Evolutionary conservation across 805 yeast genomes (phyloP), one percentile per base, ranked within the genome.

Genomic region (Cyberlindnera maclurae): DNA sequence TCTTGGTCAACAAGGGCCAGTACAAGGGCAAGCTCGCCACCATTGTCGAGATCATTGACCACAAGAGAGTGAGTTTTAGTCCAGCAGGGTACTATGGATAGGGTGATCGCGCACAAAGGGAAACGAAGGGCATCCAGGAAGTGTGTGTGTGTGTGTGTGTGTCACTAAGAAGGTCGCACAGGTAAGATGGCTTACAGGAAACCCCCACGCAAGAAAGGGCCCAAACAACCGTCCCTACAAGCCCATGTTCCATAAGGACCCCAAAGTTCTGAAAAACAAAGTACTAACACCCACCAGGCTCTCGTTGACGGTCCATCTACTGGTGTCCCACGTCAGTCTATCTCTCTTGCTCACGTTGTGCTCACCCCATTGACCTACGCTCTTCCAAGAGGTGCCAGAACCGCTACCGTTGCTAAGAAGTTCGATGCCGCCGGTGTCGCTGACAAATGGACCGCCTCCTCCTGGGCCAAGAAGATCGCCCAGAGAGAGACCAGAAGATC

Each of bases 391-490:
- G 97, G 96, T 70, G 77, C 96, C 52, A 84, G 85, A 73, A 72
- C 95, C 59, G 75, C 79, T 55, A 73, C 79, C 51, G 90, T 94
- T 60, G 63, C 79, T 62, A 90, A 90, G 85, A 85, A 85, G 71
- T 93, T 95, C 93, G 77, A 79, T 63, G 85, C 93, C 66, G 82
- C 94, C 60, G 89, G 80, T 58, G 75, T 90, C 59, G 82, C 79
- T 58, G 75, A 78, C 63, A 85, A 90, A 73, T 93, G 97, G 97
- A 79, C 83, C 57, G 74, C 82, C 60, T 74, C 97, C 52, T 68
- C 96, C 40, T 88, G 97, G 97, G 97, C 98, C 65, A 85, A 90
- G 84, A 89, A 88, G 79, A 82, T 93, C 63, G 96, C 94, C 67
- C 82, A 85, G 72, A 87, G 86, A 73, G 81, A 83, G 71, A 86